Base-by-base conservation (phyloP, 1,284 basidiomycete species). In the Ustilago cynodontis region DNA sequence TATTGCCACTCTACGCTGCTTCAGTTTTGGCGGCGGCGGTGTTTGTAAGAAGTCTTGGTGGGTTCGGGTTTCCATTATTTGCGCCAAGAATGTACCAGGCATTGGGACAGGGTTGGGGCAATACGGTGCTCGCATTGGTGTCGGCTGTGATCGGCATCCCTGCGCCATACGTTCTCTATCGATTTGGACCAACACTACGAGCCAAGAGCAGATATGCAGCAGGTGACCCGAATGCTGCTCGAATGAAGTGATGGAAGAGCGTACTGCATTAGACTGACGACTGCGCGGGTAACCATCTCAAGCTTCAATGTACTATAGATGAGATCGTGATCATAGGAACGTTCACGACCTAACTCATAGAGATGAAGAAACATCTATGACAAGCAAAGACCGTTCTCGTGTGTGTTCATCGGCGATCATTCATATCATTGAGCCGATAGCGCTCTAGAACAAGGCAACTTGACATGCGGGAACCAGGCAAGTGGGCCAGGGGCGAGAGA, bases 51-150 rank as follows among this genome's bases (percentile, higher is more conserved):
- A 81, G 78, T 14, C 51, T 86, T 5, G 73, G 79, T 2, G 86
- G 86, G 3, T 87, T 86, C 63, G 82, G 59, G 0, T 79, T 86
- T 18, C 81, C 82, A 7, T 62, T 86, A 4, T 80, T 81, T 14
- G 80, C 82, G 1, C 79, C 80, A 0, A 62, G 71, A 35, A 67
- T 86, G 77, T 86, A 79, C 39, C 37, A 58, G 11, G 53, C 52
- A 1, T 71, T 87, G 9, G 85, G 84, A 1, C 78, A 83, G 41
- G 85, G 85, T 9, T 85, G 82, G 79, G 85, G 85, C 1, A 79
- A 80, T n/a, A 79, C 83, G 2, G 51, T 86, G 10, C 66, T 87
- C 24, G 86, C 86, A 2, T 41, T 79, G 20, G 74, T 84, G 2
- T 45, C 75, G 2, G 81, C 78, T 3, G 20, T 82, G 18, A 56